phyloP scores from a whole-genome alignment of 2,329 filamentous ascomycete species.

The Atkinsonella hypoxylon region DNA sequence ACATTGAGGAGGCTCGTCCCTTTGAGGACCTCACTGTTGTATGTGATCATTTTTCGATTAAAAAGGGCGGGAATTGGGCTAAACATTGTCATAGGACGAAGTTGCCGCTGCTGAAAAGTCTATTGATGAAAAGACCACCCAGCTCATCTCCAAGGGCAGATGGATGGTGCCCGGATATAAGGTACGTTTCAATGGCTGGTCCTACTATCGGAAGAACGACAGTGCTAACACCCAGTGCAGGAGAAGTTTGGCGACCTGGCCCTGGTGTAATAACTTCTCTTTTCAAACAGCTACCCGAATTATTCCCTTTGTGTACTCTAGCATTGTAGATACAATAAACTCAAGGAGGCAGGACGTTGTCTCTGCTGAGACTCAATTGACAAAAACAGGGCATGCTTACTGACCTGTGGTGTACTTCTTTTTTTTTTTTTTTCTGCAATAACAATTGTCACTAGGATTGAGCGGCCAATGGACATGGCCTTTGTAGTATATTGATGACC shows the following conservation, averaged over 20 bases:
- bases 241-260: slow-evolving; percentile 99
- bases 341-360: slow-evolving; percentile 19
- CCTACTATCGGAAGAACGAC: background rate
- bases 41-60: slow-evolving; percentile 34
- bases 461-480: background rate
- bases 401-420: background rate
- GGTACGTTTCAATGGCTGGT: slow-evolving; percentile 41
- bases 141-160: slow-evolving; percentile 94
- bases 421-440: background rate
- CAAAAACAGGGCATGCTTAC: background rate
- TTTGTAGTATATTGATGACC: too few species aligned
- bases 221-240: slow-evolving; percentile 44
- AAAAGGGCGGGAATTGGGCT: slow-evolving; percentile 9
- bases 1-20: slow-evolving; percentile 90
- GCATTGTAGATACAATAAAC: slow-evolving; percentile 54
- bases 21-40: slow-evolving; percentile 97
- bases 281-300: slow-evolving; percentile 24
- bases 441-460: background rate
- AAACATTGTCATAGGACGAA: slow-evolving; percentile 57
- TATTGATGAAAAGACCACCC: slow-evolving; percentile 91
- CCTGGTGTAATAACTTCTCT: slow-evolving; percentile 58
- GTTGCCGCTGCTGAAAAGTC: slow-evolving; percentile 88
- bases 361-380: slow-evolving; percentile 21
- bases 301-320: slow-evolving; percentile 52
- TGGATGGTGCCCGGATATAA: slow-evolving; percentile 99